These are phyloP conservation scores for Cordyceps javanica DNA, from an alignment of 2,329 filamentous ascomycete species.

Conservation along the genomic window DNA sequence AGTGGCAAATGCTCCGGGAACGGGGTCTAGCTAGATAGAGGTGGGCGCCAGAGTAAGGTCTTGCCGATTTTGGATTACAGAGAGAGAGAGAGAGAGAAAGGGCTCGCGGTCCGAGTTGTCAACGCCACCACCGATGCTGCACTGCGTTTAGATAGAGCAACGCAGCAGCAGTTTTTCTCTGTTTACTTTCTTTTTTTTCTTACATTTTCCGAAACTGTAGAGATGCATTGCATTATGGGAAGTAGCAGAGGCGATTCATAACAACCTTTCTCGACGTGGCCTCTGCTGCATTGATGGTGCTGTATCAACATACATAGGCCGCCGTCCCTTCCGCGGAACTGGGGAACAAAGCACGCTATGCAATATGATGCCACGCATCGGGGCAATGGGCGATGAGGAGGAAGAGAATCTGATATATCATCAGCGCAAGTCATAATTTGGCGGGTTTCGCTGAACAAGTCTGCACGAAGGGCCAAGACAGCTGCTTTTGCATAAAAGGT, in stretches of 20 bases:
- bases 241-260: neutral
- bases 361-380: too few species aligned
- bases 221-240: neutral
- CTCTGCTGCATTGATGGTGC: neutral
- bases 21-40: too few species aligned
- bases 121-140: neutral
- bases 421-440: too few species aligned
- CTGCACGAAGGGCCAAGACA: neutral
- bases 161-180: neutral
- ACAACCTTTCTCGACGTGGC: neutral
- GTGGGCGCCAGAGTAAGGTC: too few species aligned
- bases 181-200: neutral
- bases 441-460: too few species aligned
- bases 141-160: neutral
- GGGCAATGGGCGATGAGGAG: too few species aligned
- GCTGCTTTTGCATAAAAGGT: neutral
- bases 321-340: too few species aligned
- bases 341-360: too few species aligned
- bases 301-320: neutral
- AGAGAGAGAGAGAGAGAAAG: neutral
- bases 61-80: too few species aligned
- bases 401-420: too few species aligned
- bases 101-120: neutral
- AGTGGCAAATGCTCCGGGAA: neutral
- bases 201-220: neutral